Percentiles rank a stretch among this genome's conserved stretches.
These are phyloP conservation scores for Flaveria trinervia DNA, from an alignment of 129 eudicot species.

Conservation along the genomic window DNA sequence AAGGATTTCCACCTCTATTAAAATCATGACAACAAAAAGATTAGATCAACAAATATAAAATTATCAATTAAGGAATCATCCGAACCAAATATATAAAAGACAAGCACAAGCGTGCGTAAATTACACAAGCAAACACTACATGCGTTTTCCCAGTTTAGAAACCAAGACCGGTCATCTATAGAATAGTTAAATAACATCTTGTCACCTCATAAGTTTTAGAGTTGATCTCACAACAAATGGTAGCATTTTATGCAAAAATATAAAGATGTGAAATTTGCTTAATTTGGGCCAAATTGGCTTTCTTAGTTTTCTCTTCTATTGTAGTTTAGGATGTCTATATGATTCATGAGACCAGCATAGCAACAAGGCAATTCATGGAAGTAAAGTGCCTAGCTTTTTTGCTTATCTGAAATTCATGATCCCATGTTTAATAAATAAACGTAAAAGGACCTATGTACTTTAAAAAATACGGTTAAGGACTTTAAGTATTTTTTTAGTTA, in stretches of 20 bases:
- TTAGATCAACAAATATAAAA: conserved; percentile 18
- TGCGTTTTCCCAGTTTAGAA: not conserved
- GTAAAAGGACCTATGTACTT: not conserved
- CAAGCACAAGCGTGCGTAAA: not conserved
- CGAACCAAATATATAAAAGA: conserved; percentile 16
- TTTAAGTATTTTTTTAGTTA: not conserved
- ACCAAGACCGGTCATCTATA: not conserved
- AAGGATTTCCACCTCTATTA: conserved; percentile 55
- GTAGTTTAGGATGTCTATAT: conserved; percentile 14
- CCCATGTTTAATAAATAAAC: conserved; percentile 14
- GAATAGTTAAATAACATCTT: conserved; percentile 2
- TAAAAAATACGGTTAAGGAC: not conserved
- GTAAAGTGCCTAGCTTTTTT: conserved; percentile 15
- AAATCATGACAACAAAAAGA: conserved; percentile 23
- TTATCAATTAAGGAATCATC: conserved; percentile 16
- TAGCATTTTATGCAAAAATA: not conserved
- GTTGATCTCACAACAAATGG: conserved; percentile 4
- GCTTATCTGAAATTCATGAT: conserved; percentile 9
- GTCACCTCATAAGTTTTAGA: not conserved
- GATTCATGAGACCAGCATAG: conserved; percentile 12
- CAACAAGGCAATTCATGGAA: conserved; percentile 20
- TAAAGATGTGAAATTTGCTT: too few relatives aligned
- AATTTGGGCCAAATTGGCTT: conserved; percentile 2
- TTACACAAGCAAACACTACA: not conserved
- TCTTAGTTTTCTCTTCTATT: not conserved